A percentile compares a stretch with the other conserved stretches of the same genome.
Evolutionary conservation across 2,329 filamentous ascomycete genomes (phyloP).

Genomic region (Harringtonia aguacate): DNA sequence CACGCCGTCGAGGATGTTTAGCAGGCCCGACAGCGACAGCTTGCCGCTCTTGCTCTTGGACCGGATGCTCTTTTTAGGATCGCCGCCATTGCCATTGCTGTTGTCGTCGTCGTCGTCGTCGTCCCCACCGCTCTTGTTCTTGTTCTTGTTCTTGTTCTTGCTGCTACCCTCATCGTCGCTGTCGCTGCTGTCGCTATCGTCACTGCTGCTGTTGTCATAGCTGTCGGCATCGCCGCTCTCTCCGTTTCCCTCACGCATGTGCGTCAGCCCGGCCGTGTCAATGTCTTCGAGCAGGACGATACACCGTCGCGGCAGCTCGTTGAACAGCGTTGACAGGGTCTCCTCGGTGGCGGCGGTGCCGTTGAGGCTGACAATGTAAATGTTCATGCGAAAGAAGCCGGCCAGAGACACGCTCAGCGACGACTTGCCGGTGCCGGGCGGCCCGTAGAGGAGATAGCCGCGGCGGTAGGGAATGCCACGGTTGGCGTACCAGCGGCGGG

Average conservation of each 20-base stretch:
- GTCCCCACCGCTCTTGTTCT: not conserved
- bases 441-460: constrained; percentile 73
- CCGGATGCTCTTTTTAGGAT: not conserved
- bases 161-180: constrained; percentile 3
- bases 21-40: constrained; percentile 63
- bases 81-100: constrained; percentile 6
- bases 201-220: constrained; percentile 8
- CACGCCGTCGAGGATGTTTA: constrained; percentile 73
- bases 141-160: not conserved
- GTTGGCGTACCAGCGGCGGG: constrained; percentile 69
- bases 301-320: constrained; percentile 56
- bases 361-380: constrained; percentile 62
- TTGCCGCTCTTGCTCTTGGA: constrained; percentile 8
- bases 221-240: constrained; percentile 4
- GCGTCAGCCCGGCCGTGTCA: constrained; percentile 59
- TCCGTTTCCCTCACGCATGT: constrained; percentile 33
- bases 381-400: constrained; percentile 57
- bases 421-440: constrained; percentile 71
- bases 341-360: constrained; percentile 55
- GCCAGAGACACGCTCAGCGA: constrained; percentile 61
- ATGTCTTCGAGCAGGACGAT: constrained; percentile 69
- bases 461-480: constrained; percentile 77
- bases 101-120: not conserved
- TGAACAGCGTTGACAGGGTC: constrained; percentile 51
- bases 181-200: constrained; percentile 9